Evolutionary conservation across 2,329 filamentous ascomycete genomes (phyloP), one percentile per base, ranked within the genome.

Genomic region (Ophiostoma australiae): DNA sequence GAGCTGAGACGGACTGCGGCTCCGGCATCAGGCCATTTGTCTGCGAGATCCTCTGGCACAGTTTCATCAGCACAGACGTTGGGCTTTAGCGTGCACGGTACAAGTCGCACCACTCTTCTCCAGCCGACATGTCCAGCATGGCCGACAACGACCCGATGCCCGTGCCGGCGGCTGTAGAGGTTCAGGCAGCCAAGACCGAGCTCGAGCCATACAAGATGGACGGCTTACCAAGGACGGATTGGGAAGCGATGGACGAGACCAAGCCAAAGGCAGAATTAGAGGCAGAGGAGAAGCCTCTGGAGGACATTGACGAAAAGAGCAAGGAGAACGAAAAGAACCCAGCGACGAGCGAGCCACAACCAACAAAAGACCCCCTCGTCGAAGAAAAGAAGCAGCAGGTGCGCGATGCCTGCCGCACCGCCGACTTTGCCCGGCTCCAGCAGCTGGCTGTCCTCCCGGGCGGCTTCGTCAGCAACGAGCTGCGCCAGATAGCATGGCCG

Each of bases 401-500:
- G 67, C 78, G 85, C 27, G 81, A 84, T 65, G 90, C 90, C 39
- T 92, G 90, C 80, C 81, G 80, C 73, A 80, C 80, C 76, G 82
- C 79, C 69, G 85, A 92, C 77, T 78, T 90, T 48, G 79, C 83
- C 48, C 80, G 80, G 63, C 82, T 93, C 70, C 82, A 85, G 72
- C 76, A 76, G 15, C 81, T 91, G 72, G 90, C 90, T 55, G 84
- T 86, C 69, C 87, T 87, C 1, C 80, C 83, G 70, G 90, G 89
- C n/a, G 91, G 91, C 23, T 84, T 93, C 73, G 77, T 92, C 71
- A 84, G 83, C 27, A 90, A 93, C 78, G 81, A 83, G 37, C 79
- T 95, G 73, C 90, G 94, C 75, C 86, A 87, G 77, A 82, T 83
- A 79, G 93, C 92, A 75, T 97, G 94, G 90, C 89, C 89, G 17